phyloP scores from a whole-genome alignment of 148 eudicot species.

The Camellia granthamiana region DNA sequence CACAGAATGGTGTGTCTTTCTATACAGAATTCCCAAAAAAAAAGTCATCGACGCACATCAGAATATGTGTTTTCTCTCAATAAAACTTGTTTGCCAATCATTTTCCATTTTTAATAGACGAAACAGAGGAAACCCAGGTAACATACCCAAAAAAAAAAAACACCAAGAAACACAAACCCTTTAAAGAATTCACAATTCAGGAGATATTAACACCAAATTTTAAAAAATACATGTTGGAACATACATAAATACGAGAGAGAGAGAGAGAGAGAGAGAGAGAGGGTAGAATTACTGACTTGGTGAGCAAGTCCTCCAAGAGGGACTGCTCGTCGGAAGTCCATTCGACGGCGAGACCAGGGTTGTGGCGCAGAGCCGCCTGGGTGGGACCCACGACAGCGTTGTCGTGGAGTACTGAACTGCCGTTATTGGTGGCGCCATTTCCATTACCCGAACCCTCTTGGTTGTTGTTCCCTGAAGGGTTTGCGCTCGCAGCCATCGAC shows the following conservation, averaged over 20 bases:
- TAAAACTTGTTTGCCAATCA: too few species aligned
- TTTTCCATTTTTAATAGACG: too few species aligned
- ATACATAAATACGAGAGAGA: background rate
- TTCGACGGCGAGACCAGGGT: slow-evolving; percentile 65
- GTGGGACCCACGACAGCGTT: slow-evolving; percentile 50
- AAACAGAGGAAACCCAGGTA: background rate
- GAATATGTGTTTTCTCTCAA: too few species aligned
- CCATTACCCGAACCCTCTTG: slow-evolving; percentile 29
- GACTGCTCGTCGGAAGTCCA: slow-evolving; percentile 85
- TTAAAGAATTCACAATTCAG: slow-evolving; percentile 11
- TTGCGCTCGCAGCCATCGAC: slow-evolving; percentile 53
- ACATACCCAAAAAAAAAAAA: background rate
- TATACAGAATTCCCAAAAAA: too few species aligned
- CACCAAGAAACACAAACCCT: background rate
- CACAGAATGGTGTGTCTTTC: too few species aligned
- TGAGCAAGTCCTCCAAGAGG: slow-evolving; percentile 60
- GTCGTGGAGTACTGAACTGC: slow-evolving; percentile 39
- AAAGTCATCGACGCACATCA: too few species aligned
- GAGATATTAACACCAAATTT: background rate
- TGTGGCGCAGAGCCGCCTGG: slow-evolving; percentile 57
- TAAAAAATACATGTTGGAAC: background rate
- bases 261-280: background rate
- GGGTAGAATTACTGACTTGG: slow-evolving; percentile 44
- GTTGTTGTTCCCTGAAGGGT: slow-evolving; percentile 45
- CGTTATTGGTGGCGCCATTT: slow-evolving; percentile 30